phyloP scores from a whole-genome alignment of 2,329 filamentous ascomycete species.

The Fusarium buharicum region DNA sequence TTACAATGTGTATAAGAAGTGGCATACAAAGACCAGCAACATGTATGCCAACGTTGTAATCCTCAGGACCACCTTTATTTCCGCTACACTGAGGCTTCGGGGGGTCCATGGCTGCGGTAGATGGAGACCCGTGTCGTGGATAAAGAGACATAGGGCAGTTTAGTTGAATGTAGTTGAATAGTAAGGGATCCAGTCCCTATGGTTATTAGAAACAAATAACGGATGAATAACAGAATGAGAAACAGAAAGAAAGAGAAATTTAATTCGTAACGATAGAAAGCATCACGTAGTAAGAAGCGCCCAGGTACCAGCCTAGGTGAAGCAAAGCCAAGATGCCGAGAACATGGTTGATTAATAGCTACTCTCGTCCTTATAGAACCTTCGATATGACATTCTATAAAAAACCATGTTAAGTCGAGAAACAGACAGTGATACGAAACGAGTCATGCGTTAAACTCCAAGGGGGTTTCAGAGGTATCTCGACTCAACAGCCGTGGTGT shows the following conservation, averaged over 20 bases:
- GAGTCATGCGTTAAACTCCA: slow-evolving; percentile 6
- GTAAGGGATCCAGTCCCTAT: slow-evolving; percentile 15
- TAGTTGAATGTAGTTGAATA: not conserved
- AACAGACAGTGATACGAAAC: slow-evolving; percentile 11
- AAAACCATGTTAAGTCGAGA: slow-evolving; percentile 31
- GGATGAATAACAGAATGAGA: not conserved
- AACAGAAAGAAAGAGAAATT: not conserved
- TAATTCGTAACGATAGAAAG: slow-evolving; percentile 1
- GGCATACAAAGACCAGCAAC: slow-evolving; percentile 48
- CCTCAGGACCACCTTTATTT: slow-evolving; percentile 1
- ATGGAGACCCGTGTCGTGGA: not conserved
- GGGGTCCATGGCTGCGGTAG: slow-evolving; percentile 11
- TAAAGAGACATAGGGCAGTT: no score
- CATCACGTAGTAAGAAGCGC: not conserved
- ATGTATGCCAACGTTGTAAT: slow-evolving; percentile 46
- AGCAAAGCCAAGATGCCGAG: slow-evolving; percentile 10
- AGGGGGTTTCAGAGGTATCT: slow-evolving; percentile 13
- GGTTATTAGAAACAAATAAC: not conserved
- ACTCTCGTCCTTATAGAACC: not conserved
- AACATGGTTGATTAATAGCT: not conserved
- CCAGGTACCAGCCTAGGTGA: slow-evolving; percentile 31
- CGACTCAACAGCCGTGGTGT: not conserved
- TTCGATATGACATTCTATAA: slow-evolving; percentile 15
- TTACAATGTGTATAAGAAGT: not conserved
- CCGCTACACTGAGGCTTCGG: slow-evolving; percentile 47